Conservation (phyloP, 352 stramenopile species). For the Phytophthora crassamura region DNA sequence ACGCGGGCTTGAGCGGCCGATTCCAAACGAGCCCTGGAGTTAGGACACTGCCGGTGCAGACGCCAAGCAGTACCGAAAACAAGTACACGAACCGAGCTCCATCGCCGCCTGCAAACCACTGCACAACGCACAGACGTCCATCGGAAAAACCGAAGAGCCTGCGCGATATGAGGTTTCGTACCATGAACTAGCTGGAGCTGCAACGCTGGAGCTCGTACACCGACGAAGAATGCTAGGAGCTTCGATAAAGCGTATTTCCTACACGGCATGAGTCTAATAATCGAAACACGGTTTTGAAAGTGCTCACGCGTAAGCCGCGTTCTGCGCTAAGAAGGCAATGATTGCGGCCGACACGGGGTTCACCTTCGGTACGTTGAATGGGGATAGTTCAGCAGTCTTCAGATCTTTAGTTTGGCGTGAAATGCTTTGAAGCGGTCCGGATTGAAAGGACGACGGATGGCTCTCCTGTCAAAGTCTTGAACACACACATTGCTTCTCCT, state of each 20-base stretch:
- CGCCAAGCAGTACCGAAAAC: background rate
- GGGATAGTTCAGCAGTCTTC: too few species aligned
- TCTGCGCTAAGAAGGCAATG: too few species aligned
- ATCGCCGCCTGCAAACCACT: conserved; percentile 2
- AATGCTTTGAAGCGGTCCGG: conserved; percentile 9
- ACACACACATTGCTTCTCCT: conserved; percentile 16
- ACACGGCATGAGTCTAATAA: too few species aligned
- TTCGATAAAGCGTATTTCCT: background rate
- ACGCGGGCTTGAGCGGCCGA: conserved; percentile 4
- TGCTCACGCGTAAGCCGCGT: too few species aligned
- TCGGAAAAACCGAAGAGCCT: conserved; percentile 13
- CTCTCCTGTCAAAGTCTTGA: background rate
- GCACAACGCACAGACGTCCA: background rate
- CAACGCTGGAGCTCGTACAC: too few species aligned
- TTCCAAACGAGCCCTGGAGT: conserved; percentile 3
- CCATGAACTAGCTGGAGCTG: background rate
- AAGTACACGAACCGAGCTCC: background rate
- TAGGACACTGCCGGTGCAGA: background rate
- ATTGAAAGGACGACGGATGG: background rate
- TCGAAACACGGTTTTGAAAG: too few species aligned
- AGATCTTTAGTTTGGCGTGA: conserved; percentile 4
- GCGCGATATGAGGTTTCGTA: conserved; percentile 3
- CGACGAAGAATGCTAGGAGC: too few species aligned
- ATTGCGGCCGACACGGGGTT: too few species aligned
- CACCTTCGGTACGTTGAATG: too few species aligned